Conservation (phyloP, 2,329 filamentous ascomycete species). For the Neofusicoccum ribis region DNA sequence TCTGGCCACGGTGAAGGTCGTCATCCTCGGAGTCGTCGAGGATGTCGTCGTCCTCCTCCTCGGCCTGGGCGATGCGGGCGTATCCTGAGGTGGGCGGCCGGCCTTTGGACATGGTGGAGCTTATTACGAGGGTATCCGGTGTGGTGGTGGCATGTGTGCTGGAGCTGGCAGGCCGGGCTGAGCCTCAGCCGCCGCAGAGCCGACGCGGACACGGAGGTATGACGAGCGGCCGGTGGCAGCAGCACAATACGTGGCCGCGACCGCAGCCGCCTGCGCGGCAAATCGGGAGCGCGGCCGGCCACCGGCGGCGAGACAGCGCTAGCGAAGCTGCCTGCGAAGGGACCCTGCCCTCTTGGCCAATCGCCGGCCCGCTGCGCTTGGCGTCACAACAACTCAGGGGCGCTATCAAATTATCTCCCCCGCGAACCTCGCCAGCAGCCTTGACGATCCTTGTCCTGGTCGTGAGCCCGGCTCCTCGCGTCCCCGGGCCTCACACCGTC, state of each 20-base stretch:
- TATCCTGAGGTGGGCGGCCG: conserved; percentile 50
- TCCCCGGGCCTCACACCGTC: background rate
- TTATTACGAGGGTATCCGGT: background rate
- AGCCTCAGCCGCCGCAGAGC: conserved; percentile 5
- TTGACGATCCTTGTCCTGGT: background rate
- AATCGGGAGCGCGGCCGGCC: background rate
- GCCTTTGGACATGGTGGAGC: conserved; percentile 32
- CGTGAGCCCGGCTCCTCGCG: background rate
- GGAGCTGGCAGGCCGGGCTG: conserved; percentile 2
- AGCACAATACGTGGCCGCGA: conserved; percentile 4
- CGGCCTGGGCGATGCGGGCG: conserved; percentile 54
- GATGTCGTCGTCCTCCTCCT: conserved; percentile 48
- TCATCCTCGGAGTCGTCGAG: conserved; percentile 39
- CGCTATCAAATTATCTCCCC: conserved; percentile 12
- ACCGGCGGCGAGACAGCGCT: background rate
- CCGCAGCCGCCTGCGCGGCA: background rate
- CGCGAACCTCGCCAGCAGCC: background rate
- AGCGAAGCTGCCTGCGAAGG: background rate
- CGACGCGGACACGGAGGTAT: conserved; percentile 13
- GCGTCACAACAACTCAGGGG: background rate
- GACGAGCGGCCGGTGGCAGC: conserved; percentile 3
- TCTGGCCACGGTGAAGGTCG: conserved; percentile 31
- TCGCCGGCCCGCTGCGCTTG: background rate
- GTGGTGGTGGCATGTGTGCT: conserved; percentile 5
- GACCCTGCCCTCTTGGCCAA: conserved; percentile 3